These are phyloP conservation scores for Metarhizium robertsii DNA, from an alignment of 2,329 filamentous ascomycete genomes.

Conservation along the genomic window DNA sequence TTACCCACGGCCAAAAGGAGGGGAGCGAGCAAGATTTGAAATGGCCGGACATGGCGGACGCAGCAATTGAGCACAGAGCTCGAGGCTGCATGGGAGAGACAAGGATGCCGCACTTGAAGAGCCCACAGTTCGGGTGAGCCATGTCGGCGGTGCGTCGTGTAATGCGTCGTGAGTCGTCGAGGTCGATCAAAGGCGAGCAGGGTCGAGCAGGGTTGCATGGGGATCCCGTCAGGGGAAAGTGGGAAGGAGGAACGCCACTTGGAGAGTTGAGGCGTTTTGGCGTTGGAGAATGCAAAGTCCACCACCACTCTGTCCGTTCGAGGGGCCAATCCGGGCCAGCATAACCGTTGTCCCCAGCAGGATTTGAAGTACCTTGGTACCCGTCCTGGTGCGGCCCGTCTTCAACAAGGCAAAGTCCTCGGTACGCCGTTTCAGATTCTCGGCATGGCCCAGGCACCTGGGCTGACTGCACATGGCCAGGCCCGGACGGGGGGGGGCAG, in stretches of 20 bases:
- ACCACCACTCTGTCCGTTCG: too few species aligned
- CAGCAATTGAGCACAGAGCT: constrained; percentile 3
- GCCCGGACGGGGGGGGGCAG: neutral
- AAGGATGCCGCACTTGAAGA: neutral
- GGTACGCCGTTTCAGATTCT: constrained; percentile 4
- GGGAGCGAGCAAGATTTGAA: neutral
- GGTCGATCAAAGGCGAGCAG: neutral
- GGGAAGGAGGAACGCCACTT: neutral
- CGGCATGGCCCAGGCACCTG: neutral
- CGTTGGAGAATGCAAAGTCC: neutral
- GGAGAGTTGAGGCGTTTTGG: neutral
- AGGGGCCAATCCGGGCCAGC: too few species aligned
- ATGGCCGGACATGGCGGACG: neutral
- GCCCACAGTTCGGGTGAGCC: neutral
- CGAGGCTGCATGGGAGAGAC: neutral
- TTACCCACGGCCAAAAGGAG: neutral
- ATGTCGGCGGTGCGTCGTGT: neutral
- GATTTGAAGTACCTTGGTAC: neutral
- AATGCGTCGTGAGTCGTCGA: neutral
- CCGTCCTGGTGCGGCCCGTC: neutral
- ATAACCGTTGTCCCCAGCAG: neutral
- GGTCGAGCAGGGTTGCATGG: neutral
- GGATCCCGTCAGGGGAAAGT: constrained; percentile 3
- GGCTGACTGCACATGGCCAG: neutral
- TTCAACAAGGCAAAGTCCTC: neutral